A percentile compares a stretch with the other conserved stretches of the same genome.
phyloP scores from a whole-genome alignment of 805 yeast species.

The Cyberlindnera galapagoensis region DNA sequence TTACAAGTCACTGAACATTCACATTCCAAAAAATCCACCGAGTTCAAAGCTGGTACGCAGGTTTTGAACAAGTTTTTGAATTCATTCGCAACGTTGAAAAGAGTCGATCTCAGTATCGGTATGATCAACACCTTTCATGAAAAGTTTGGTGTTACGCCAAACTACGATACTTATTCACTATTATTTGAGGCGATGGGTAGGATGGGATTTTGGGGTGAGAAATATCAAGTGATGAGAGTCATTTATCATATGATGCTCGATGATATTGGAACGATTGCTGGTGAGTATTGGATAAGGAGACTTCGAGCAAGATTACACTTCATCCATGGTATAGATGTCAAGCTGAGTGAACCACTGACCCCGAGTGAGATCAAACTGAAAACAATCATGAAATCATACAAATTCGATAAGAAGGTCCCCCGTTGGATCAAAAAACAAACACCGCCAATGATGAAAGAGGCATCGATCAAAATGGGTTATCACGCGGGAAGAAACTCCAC shows the following conservation, averaged over 20 bases:
- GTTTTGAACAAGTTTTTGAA: constrained; percentile 27
- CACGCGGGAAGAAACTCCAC: constrained; percentile 3
- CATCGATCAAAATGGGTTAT: constrained; percentile 13
- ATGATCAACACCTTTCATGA: constrained; percentile 26
- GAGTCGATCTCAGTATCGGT: constrained; percentile 30
- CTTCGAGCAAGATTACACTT: constrained; percentile 18
- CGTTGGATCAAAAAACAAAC: constrained; percentile 4
- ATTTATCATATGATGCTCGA: constrained; percentile 20
- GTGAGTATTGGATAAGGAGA: constrained; percentile 23
- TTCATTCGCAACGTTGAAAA: constrained; percentile 26
- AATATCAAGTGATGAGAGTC: constrained; percentile 21
- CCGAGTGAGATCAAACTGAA: constrained; percentile 11
- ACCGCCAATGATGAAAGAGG: constrained; percentile 2
- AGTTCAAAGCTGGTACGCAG: constrained; percentile 12
- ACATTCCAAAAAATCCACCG: constrained; percentile 4
- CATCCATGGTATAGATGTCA: constrained; percentile 12
- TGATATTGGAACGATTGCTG: constrained; percentile 14
- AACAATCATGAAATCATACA: neutral
- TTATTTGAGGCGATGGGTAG: constrained; percentile 30
- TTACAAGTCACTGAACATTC: constrained; percentile 22
- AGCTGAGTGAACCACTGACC: constrained; percentile 15
- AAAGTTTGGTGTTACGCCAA: constrained; percentile 25
- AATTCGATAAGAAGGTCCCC: constrained; percentile 6
- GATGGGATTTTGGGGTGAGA: constrained; percentile 25
- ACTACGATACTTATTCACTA: constrained; percentile 26